phyloP scores from a whole-genome alignment of 1,284 basidiomycete species.

The Porodaedalea pini region DNA sequence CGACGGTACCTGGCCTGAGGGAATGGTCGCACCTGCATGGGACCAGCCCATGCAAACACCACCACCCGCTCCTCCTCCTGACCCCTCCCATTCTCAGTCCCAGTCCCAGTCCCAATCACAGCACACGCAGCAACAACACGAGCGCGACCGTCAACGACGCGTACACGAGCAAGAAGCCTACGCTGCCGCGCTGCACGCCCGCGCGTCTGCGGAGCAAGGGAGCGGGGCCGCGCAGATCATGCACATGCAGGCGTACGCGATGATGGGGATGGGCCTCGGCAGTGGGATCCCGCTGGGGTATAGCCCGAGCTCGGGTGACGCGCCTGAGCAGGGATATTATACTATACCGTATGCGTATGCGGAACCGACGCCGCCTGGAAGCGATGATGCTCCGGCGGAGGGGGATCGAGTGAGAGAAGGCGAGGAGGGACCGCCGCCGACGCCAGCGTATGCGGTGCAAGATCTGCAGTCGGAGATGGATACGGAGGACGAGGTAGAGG shows the following conservation, averaged over 20 bases:
- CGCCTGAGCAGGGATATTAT: constrained; percentile 5
- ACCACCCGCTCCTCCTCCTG: neutral
- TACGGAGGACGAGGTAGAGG: constrained; percentile 4
- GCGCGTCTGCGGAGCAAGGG: neutral
- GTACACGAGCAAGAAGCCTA: constrained; percentile 9
- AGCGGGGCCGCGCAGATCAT: constrained; percentile 3
- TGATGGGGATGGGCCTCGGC: neutral
- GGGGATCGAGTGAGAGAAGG: neutral
- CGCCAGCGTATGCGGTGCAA: neutral
- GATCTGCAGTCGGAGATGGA: constrained; percentile 1
- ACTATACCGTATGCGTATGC: constrained; percentile 14
- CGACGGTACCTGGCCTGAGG: constrained; percentile 70
- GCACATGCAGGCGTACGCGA: constrained; percentile 7
- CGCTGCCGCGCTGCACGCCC: constrained; percentile 4
- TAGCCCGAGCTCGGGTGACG: constrained; percentile 17
- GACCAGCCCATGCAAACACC: constrained; percentile 3
- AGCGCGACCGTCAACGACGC: neutral
- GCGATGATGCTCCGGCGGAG: neutral
- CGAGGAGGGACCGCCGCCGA: neutral
- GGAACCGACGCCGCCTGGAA: constrained; percentile 5
- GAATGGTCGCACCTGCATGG: constrained; percentile 43
- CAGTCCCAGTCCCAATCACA: neutral
- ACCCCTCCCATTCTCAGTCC: constrained; percentile 1
- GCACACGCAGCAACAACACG: constrained; percentile 4
- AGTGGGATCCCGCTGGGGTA: constrained; percentile 15